These are phyloP conservation scores for Suillus fuscotomentosus DNA, from an alignment of 768 basidiomycete species.

Conservation along the genomic window DNA sequence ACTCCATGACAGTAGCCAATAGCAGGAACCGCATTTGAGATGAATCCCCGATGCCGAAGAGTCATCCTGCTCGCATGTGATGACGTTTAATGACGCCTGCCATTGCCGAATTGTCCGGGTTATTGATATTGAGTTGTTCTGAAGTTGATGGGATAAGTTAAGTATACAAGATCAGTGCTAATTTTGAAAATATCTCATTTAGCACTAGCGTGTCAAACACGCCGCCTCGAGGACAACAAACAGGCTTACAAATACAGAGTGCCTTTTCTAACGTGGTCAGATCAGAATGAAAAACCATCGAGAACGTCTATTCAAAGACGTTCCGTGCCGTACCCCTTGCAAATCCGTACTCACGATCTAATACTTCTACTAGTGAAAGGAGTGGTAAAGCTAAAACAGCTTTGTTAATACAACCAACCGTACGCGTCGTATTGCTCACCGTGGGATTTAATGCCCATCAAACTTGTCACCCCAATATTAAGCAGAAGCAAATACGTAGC, in stretches of 20 bases:
- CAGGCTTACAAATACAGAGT: background rate
- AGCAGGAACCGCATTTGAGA: background rate
- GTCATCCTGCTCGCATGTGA: background rate
- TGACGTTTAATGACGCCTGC: background rate
- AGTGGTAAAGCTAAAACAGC: background rate
- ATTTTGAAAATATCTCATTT: background rate
- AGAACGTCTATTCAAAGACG: background rate
- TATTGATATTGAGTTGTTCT: background rate
- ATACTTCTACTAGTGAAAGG: background rate
- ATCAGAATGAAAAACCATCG: background rate
- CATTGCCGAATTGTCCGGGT: background rate
- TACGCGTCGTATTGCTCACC: slow-evolving; percentile 12
- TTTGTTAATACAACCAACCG: slow-evolving; percentile 13
- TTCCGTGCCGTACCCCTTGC: background rate
- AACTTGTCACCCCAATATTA: background rate
- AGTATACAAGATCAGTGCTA: background rate
- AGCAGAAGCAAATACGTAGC: background rate
- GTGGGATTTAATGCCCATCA: background rate
- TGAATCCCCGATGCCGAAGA: background rate
- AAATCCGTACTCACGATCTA: background rate
- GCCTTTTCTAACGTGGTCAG: background rate
- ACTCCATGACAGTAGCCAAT: background rate
- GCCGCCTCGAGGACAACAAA: background rate
- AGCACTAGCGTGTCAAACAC: background rate
- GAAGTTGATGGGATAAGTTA: background rate